A percentile compares a stretch with the other conserved stretches of the same genome.
phyloP scores from a whole-genome alignment of 148 eudicot species.

The Dianthus caryophyllus region DNA sequence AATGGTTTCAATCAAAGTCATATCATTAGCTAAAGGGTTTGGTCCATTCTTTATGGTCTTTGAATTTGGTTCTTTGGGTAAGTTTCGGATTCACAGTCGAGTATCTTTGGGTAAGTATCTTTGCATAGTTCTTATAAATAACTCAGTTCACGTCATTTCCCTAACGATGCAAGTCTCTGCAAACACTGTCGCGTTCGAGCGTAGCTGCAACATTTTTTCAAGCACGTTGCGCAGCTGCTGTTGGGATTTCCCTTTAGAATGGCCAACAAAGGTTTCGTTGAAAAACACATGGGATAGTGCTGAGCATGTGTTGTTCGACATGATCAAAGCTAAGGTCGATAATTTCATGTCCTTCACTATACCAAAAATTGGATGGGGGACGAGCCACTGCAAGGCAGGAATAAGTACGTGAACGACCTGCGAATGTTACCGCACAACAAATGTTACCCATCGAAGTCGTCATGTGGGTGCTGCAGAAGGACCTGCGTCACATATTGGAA shows the following conservation, averaged over 20 bases:
- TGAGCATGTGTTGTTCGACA: slow-evolving; percentile 77
- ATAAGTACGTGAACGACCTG: slow-evolving; percentile 87
- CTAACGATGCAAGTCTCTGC: slow-evolving; percentile 98
- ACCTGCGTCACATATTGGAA: slow-evolving; percentile 75
- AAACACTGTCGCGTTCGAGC: slow-evolving; percentile 90
- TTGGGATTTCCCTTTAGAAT: slow-evolving; percentile 90
- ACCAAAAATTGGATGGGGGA: slow-evolving; percentile 93
- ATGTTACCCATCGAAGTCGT: slow-evolving; percentile 83
- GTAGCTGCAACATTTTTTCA: slow-evolving; percentile 95
- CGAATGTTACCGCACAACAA: slow-evolving; percentile 95
- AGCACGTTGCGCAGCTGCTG: slow-evolving; percentile 92
- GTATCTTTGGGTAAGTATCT: too few relatives aligned
- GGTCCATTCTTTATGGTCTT: too few relatives aligned
- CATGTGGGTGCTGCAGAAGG: slow-evolving; percentile 68
- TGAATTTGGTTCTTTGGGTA: too few relatives aligned
- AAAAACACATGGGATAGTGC: slow-evolving; percentile 87
- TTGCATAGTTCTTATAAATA: too few relatives aligned
- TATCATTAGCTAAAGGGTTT: too few relatives aligned
- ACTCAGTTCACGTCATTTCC: slow-evolving; percentile 66
- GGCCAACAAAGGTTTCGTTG: slow-evolving; percentile 79
- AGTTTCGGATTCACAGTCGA: too few relatives aligned
- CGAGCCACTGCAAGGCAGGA: slow-evolving; percentile 69
- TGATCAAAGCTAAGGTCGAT: slow-evolving; percentile 89
- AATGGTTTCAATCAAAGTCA: too few relatives aligned
- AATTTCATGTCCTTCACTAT: slow-evolving; percentile 76